These are phyloP conservation scores for Corylus heterophylla DNA, from an alignment of 306 rosid genomes.

Conservation along the genomic window DNA sequence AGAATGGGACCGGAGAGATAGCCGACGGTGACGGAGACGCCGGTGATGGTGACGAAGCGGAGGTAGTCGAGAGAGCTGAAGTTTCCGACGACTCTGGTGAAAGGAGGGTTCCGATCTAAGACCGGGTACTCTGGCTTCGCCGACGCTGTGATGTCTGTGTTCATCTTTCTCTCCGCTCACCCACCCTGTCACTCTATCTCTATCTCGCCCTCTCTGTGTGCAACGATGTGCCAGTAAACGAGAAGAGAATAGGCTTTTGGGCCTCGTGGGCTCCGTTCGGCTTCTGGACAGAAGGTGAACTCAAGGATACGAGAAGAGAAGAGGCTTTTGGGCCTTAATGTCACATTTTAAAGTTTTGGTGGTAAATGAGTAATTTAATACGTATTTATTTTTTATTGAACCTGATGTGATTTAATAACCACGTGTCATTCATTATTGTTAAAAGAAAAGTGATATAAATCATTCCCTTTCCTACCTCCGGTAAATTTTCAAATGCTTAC, in stretches of 20 bases:
- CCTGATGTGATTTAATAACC: no score
- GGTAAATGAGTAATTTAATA: no score
- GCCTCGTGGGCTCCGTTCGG: background rate
- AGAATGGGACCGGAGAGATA: conserved; percentile 67
- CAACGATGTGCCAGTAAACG: background rate
- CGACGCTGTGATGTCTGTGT: conserved; percentile 90
- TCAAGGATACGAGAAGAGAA: no score
- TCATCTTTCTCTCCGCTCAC: conserved; percentile 46
- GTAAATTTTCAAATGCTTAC: no score
- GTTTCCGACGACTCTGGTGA: conserved; percentile 81
- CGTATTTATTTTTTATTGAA: no score
- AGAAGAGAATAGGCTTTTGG: background rate
- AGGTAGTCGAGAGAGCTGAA: conserved; percentile 82
- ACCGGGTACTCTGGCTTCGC: conserved; percentile 85
- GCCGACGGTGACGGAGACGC: conserved; percentile 93
- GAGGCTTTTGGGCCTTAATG: no score
- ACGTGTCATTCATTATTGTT: no score
- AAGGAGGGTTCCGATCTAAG: conserved; percentile 92
- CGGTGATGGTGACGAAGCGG: conserved; percentile 84
- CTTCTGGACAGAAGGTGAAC: background rate
- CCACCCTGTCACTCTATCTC: background rate
- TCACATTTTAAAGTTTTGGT: no score
- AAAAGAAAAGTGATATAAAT: no score
- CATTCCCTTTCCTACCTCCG: no score
- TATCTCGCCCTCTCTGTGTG: background rate